Evolutionary conservation across 2,329 filamentous ascomycete genomes (phyloP).

Genomic region (Reticulascus tulasneorum): DNA sequence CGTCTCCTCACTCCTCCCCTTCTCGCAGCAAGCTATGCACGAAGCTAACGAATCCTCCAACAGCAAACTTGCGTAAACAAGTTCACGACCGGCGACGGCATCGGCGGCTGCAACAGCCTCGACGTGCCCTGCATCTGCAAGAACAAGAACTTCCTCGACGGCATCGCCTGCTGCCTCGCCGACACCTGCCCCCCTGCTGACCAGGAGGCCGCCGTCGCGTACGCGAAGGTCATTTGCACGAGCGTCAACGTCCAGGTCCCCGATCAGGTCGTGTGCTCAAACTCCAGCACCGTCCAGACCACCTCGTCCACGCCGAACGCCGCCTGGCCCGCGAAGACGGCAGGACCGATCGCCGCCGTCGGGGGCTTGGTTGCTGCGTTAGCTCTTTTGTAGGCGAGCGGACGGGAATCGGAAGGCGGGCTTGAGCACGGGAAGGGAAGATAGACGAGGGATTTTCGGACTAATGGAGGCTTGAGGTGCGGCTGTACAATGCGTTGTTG

Average conservation of each 20-base stretch:
- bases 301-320: slow-evolving; percentile 7
- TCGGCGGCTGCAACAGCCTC: slow-evolving; percentile 33
- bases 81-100: slow-evolving; percentile 26
- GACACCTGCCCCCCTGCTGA: slow-evolving; percentile 27
- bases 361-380: slow-evolving; percentile 11
- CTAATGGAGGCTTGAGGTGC: no score
- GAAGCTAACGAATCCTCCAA: no score
- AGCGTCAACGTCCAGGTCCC: slow-evolving; percentile 30
- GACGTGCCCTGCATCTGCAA: slow-evolving; percentile 39
- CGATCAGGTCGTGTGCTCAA: slow-evolving; percentile 31
- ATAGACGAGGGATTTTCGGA: no score
- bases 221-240: slow-evolving; percentile 34
- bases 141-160: slow-evolving; percentile 33
- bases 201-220: slow-evolving; percentile 29
- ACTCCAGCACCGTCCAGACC: slow-evolving; percentile 1
- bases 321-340: slow-evolving; percentile 2
- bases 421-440: no score
- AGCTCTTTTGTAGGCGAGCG: slow-evolving; percentile 4
- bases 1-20: slow-evolving; percentile 3
- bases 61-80: slow-evolving; percentile 25
- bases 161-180: slow-evolving; percentile 38
- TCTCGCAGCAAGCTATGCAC: no score
- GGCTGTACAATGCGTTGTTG: no score
- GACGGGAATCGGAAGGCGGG: no score
- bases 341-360: slow-evolving; percentile 8